Evolutionary conservation across 805 yeast species (phyloP), one percentile per base, ranked within the genome.

Genomic region (Schwanniomyces occidentalis): DNA sequence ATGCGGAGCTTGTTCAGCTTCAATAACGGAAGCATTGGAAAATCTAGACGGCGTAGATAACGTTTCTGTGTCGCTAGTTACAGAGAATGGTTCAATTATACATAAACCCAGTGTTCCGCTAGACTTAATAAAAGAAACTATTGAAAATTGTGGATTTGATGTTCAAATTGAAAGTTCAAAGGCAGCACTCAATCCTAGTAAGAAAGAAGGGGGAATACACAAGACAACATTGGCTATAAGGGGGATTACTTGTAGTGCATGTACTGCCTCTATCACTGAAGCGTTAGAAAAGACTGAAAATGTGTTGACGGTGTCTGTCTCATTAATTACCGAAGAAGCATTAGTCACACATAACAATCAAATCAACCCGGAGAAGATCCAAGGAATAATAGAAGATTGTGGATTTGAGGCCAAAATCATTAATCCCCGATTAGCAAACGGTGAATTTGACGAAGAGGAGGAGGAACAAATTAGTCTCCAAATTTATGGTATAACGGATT

Each of bases 241-340:
- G 12, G 97, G 96, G 2, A 90, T 90, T 96, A 89, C 97, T 2
- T 90, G 96, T 54, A 80, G 90, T 2, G 75, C 93, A 2, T 90
- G 97, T 56, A 73, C 83, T 0, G 70, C 80, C 2, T 66, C 91
- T 1, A 76, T 91, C 14, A 75, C 81, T 0, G 59, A 63, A 16
- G 80, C 80, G 1, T 50, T 87, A 17, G 61, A 68, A 35, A 51
- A 51, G 0, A 35, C 76, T 6, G 60, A 63, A 0, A 85, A 84
- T 1, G 84, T 87, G 2, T 30, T 49, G 1, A 51, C 58, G 4
- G 86, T 72, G 0, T 69, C 73, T 3, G 86, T 90, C 1, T 84
- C 96, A 1, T 69, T 87, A 19, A 62, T 86, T 3, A 86, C 95
- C 0, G 93, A 85, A 45, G 76, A 78, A 31, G 96, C 90, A 2